These are phyloP conservation scores for Sarcomyxa edulis DNA, from an alignment of 768 basidiomycete genomes.

Conservation along the genomic window DNA sequence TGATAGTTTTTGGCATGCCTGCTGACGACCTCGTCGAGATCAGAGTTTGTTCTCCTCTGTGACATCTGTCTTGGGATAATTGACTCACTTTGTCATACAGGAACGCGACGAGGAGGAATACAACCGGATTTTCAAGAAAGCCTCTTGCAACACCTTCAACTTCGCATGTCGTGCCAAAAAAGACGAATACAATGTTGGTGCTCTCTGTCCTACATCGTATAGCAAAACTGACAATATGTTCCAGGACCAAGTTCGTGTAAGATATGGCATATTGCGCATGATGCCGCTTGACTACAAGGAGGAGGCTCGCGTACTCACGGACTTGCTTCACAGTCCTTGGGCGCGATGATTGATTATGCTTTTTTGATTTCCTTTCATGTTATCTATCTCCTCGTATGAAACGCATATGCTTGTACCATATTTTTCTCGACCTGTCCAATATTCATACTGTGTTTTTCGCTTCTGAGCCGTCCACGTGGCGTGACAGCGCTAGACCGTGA, in stretches of 20 bases:
- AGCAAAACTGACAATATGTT: neutral
- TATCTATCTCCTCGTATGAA: no score
- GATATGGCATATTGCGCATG: constrained; percentile 77
- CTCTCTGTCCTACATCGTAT: neutral
- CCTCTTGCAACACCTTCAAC: constrained; percentile 68
- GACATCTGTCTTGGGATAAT: neutral
- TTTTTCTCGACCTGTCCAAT: no score
- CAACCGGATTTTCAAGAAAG: constrained; percentile 53
- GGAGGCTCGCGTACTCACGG: constrained; percentile 55
- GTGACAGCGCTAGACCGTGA: no score
- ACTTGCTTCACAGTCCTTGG: constrained; percentile 59
- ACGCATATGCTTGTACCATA: no score
- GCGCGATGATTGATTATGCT: constrained; percentile 28
- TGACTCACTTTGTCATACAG: constrained; percentile 30
- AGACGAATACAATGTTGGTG: constrained; percentile 77
- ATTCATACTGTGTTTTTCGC: no score
- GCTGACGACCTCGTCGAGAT: constrained; percentile 77
- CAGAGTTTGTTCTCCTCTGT: constrained; percentile 38
- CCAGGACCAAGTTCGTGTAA: constrained; percentile 77
- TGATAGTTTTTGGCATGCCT: constrained; percentile 65
- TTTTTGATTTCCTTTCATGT: no score
- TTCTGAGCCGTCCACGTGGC: no score
- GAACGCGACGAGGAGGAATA: constrained; percentile 56
- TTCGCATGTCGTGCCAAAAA: constrained; percentile 84
- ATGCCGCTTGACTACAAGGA: constrained; percentile 60